Evolutionary conservation across 2,329 filamentous ascomycete species (phyloP), one percentile per base, ranked within the genome.

Genomic region (Didymosphaeria variabile): DNA sequence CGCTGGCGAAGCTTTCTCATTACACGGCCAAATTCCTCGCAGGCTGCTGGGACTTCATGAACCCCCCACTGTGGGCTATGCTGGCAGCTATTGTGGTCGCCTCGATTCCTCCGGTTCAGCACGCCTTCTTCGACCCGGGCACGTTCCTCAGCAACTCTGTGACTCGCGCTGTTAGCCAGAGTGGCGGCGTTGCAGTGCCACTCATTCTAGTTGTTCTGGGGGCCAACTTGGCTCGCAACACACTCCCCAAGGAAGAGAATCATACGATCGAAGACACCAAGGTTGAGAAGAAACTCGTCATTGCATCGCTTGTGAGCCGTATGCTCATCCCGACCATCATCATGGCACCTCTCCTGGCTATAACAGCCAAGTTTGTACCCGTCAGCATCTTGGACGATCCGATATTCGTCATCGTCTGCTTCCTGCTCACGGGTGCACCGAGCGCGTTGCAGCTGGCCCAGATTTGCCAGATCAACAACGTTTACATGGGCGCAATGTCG

Each of bases 1-100:
- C 74, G 7, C 71, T 89, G 4, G 77, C 81, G 10, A 80, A 76
- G 26, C 64, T 81, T 19, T 80, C 77, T 47, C 77, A 72, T 34
- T 79, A 77, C 45, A 56, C 81, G 32, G 69, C 68, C 77, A 86
- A 77, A 64, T 90, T 92, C 68, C 79, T 87, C 67, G 80, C 80
- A 52, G 93, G 93, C 55, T 76, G 94, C 13, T 95, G 91, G 91
- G 91, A 91, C 51, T 97, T 97, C 78, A 98, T 99, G 94, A 98
- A 98, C 79, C 94, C 95, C 45, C 95, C 95, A 0, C 88, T 99
- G 29, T 98, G 94, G 93, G 94, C 95, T 32, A 98, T 99, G 95
- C 82, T 98, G 36, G 83, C 89, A 42, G 92, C 95, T n/a, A 90
- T 98, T 49, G 81, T 97, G 54, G 91, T 99, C 6, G 95, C 95